These are phyloP conservation scores for Stramenopiles sp. DNA, from an alignment of 352 stramenopile genomes.

Conservation along the genomic window DNA sequence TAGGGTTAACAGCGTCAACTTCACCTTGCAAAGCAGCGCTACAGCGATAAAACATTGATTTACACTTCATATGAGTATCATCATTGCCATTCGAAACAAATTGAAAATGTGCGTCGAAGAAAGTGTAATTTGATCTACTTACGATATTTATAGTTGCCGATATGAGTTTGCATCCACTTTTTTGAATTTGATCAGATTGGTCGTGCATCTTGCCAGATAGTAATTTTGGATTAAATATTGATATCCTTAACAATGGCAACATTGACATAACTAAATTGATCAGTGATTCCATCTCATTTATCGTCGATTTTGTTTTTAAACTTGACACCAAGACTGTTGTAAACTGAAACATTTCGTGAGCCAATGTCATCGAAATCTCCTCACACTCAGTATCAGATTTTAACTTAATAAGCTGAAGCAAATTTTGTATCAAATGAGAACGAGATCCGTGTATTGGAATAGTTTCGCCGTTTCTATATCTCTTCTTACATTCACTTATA, in stretches of 20 bases:
- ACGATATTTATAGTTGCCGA: background rate
- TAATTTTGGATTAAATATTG: background rate
- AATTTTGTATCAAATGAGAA: background rate
- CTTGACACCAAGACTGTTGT: too few relatives aligned
- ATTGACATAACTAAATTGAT: background rate
- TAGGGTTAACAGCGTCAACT: slow-evolving; percentile 11
- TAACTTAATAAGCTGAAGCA: background rate
- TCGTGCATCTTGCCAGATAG: background rate
- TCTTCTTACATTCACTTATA: background rate
- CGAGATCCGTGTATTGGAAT: background rate
- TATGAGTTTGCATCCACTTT: background rate
- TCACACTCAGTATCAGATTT: background rate
- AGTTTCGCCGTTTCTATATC: background rate
- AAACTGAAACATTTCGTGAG: background rate
- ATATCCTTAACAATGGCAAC: background rate
- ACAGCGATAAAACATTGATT: background rate
- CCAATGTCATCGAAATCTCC: background rate
- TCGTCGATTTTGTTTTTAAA: too few relatives aligned
- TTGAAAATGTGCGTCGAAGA: background rate
- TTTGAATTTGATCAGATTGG: background rate
- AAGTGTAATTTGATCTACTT: background rate
- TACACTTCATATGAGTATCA: background rate
- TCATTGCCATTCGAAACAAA: background rate
- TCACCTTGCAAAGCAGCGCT: background rate
- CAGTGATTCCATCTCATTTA: too few relatives aligned